phyloP scores from a whole-genome alignment of 2,329 filamentous ascomycete genomes.

The Ophiostoma populinum region DNA sequence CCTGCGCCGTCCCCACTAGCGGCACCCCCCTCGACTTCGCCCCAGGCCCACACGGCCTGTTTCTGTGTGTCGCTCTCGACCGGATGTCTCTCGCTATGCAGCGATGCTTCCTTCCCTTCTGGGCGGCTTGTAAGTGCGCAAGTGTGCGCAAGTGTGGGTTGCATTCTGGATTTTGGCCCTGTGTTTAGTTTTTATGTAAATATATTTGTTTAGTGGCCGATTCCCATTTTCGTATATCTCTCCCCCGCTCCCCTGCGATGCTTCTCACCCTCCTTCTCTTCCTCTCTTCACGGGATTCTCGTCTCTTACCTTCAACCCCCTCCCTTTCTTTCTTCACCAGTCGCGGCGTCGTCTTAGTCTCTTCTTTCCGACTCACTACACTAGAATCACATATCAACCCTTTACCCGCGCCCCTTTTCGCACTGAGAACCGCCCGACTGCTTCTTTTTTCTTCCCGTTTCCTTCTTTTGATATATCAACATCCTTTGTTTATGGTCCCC shows the following conservation, averaged over 20 bases:
- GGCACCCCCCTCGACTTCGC: too few relatives aligned
- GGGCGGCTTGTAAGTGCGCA: too few relatives aligned
- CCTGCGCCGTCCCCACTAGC: too few relatives aligned
- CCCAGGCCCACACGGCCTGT: too few relatives aligned
- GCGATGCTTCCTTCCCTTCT: too few relatives aligned
- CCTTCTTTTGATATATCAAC: not conserved
- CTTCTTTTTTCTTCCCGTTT: not conserved
- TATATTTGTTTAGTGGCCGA: not conserved
- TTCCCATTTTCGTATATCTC: conserved; percentile 29
- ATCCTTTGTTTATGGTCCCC: not conserved
- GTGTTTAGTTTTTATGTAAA: too few relatives aligned
- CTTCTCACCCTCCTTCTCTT: conserved; percentile 23
- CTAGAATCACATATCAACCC: not conserved
- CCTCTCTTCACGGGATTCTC: conserved; percentile 35
- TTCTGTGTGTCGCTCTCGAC: too few relatives aligned
- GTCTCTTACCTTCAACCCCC: conserved; percentile 22
- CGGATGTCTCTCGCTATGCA: too few relatives aligned
- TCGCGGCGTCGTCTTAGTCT: conserved; percentile 30
- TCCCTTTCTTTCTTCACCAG: conserved; percentile 40
- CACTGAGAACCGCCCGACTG: conserved; percentile 11
- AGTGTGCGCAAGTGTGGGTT: too few relatives aligned
- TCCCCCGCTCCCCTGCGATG: conserved; percentile 28
- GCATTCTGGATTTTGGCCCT: too few relatives aligned
- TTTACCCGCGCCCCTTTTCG: not conserved
- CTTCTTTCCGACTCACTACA: not conserved